These are phyloP conservation scores for Rhodomyrtus tomentosa DNA, from an alignment of 345 rosid genomes.

Conservation along the genomic window DNA sequence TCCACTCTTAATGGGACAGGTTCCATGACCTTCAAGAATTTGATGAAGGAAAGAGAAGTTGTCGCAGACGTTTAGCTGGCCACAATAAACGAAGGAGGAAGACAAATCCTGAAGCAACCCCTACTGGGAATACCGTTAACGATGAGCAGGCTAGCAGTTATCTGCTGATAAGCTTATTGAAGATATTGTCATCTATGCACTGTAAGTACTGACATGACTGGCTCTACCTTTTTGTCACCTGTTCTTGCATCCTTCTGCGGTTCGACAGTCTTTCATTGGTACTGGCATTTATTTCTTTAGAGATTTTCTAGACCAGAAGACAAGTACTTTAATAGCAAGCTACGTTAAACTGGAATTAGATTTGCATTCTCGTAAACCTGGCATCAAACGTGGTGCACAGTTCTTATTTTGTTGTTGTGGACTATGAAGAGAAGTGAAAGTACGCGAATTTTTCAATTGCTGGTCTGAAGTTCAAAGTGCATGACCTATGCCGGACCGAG, in stretches of 20 bases:
- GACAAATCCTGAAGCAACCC: constrained; percentile 64
- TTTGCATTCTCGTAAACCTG: background rate
- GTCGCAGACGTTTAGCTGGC: constrained; percentile 98
- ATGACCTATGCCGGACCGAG: background rate
- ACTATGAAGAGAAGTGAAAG: background rate
- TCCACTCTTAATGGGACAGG: constrained; percentile 25
- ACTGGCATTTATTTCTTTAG: background rate
- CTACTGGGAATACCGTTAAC: constrained; percentile 39
- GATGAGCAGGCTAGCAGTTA: constrained; percentile 79
- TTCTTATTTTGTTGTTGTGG: background rate
- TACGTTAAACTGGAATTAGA: background rate
- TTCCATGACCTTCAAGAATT: constrained; percentile 97
- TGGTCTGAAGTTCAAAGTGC: background rate
- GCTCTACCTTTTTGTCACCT: background rate
- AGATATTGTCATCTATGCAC: constrained; percentile 84
- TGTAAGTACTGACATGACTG: constrained; percentile 31
- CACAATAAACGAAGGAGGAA: constrained; percentile 97
- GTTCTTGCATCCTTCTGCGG: background rate
- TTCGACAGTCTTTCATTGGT: background rate
- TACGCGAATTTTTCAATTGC: background rate
- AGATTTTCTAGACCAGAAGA: background rate
- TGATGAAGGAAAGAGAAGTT: constrained; percentile 99
- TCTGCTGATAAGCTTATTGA: constrained; percentile 71
- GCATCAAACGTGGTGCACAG: background rate
- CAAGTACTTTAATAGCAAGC: background rate